Base-by-base conservation (phyloP, 164 flowering plant species). In the Platanus orientalis region DNA sequence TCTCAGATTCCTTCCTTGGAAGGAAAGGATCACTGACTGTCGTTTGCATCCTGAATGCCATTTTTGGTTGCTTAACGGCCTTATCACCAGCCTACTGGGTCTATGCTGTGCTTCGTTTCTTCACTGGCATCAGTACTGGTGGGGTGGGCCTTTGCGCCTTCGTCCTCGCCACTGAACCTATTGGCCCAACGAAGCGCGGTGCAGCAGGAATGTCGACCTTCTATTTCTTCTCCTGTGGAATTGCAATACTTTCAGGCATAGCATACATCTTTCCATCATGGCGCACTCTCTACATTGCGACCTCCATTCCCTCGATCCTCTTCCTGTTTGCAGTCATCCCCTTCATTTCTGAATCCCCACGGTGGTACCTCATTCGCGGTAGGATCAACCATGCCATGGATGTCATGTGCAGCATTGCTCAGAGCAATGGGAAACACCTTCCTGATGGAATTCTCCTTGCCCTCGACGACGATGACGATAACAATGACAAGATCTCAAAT, bases 71-170 rank as follows among this genome's bases (percentile, higher is more conserved):
- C 70, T 64, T 83, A 29, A 93, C 98, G 0, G 86, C 98, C 0
- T 54, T 84, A 0, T 73, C 98, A 7, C 95, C 96, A 1, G 52
- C 63, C 75, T 93, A 84, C 82, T 70, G 65, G 74, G 62, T 63
- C 49, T 87, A 90, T 60, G 60, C 63, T 49, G 58, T 77, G 28
- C 82, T 89, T 60, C 94, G 97, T n/a, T 58, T 93, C 40, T 83
- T 90, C 61, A 88, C 96, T 21, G 98, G 98, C 25, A 70, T 90
- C 63, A 86, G 95, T 81, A 83, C 91, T 0, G 98, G 97, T 19
- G 98, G 97, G 0, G 90, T 89, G 2, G 98, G 98, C 72, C 83
- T 90, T 7, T 90, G 92, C 21, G 80, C 91, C 24, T 90, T 89
- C 59, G 93, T 90, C 58, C 88, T 93, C 0, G 81, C 97, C 60